Evolutionary conservation across 331 rosid genomes (phyloP).

Genomic region (Saraca asoca): DNA sequence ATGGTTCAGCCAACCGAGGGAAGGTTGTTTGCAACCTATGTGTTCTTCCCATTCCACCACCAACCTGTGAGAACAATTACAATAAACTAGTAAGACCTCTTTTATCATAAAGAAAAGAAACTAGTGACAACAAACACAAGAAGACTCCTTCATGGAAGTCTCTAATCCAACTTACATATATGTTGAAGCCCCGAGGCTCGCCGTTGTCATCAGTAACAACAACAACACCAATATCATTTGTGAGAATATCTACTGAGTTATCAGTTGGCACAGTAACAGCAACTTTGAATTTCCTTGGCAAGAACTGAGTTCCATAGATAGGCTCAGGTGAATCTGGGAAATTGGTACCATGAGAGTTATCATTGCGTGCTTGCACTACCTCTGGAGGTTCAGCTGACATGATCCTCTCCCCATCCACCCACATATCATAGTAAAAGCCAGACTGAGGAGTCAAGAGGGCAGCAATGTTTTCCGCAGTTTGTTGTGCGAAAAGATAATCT

Average conservation of each 20-base stretch:
- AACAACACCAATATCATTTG: constrained; percentile 91
- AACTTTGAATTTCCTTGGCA: constrained; percentile 95
- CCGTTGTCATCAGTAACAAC: constrained; percentile 75
- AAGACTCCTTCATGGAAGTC: constrained; percentile 10
- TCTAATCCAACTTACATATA: constrained; percentile 68
- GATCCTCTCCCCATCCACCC: constrained; percentile 91
- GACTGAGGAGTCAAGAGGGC: constrained; percentile 90
- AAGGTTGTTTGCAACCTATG: constrained; percentile 85
- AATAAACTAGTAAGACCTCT: constrained; percentile 25
- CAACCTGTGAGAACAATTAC: constrained; percentile 67
- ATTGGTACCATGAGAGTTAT: constrained; percentile 87
- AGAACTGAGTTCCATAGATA: constrained; percentile 91
- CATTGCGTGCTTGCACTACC: constrained; percentile 81
- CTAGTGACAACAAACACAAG: constrained; percentile 16
- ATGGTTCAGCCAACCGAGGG: constrained; percentile 82
- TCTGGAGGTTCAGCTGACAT: constrained; percentile 87
- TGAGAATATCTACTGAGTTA: constrained; percentile 92
- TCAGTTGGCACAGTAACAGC: constrained; percentile 97
- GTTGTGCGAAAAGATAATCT: constrained; percentile 89
- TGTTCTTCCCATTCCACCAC: constrained; percentile 99
- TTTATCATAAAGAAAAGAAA: constrained; percentile 10
- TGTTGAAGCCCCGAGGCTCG: constrained; percentile 90
- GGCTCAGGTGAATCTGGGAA: constrained; percentile 92
- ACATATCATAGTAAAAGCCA: constrained; percentile 93
- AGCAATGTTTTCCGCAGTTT: constrained; percentile 93